Conservation (phyloP, 1,284 basidiomycete species). For the Calocybe gambosa region DNA sequence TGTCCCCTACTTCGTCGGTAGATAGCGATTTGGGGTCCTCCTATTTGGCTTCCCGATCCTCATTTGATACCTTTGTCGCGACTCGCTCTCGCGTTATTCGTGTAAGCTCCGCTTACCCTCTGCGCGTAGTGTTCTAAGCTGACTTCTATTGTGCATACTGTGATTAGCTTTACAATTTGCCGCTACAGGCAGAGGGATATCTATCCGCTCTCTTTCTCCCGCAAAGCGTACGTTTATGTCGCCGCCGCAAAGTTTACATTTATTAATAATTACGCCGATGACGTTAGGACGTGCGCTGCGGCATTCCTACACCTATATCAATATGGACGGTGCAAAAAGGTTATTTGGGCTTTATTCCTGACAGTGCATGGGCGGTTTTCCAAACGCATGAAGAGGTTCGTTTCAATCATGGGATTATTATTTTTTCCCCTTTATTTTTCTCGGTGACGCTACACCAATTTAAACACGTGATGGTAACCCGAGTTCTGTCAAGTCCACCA, state of each 20-base stretch:
- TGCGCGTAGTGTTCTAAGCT: background rate
- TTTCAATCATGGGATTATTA: conserved; percentile 12
- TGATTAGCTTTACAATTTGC: conserved; percentile 32
- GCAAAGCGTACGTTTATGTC: conserved; percentile 26
- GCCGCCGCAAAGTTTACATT: conserved; percentile 8
- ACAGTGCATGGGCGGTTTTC: conserved; percentile 51
- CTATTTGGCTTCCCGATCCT: conserved; percentile 18
- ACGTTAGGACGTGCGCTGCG: conserved; percentile 13
- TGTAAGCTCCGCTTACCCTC: conserved; percentile 28
- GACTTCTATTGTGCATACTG: conserved; percentile 3
- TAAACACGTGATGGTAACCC: conserved; percentile 19
- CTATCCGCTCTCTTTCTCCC: conserved; percentile 32
- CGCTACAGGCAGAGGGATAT: conserved; percentile 30
- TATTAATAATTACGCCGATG: conserved; percentile 12
- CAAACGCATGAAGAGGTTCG: conserved; percentile 55
- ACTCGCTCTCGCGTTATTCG: conserved; percentile 46
- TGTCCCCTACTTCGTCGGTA: conserved; percentile 30
- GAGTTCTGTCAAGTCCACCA: background rate
- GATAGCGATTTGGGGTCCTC: conserved; percentile 27
- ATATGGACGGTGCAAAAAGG: conserved; percentile 41
- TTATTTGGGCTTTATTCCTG: conserved; percentile 19
- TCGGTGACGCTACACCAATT: background rate
- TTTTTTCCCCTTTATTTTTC: conserved; percentile 3
- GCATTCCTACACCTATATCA: conserved; percentile 28
- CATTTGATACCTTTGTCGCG: conserved; percentile 38